phyloP scores from a whole-genome alignment of 495 filamentous ascomycete species.

The Daldinia decipiens region DNA sequence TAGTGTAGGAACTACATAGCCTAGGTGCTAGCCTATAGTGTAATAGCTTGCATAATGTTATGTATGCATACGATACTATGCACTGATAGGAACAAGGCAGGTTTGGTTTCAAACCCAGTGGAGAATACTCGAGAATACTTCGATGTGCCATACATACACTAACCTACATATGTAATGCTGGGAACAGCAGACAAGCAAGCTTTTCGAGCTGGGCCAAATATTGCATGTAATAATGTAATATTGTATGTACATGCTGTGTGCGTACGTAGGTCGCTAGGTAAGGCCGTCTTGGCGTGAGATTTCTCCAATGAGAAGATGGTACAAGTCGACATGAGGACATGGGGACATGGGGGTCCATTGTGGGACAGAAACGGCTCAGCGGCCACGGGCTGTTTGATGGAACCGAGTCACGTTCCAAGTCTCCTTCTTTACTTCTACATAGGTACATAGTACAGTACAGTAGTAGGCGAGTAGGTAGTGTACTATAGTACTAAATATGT shows the following conservation, averaged over 20 bases:
- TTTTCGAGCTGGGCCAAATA: constrained; percentile 18
- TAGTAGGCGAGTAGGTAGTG: neutral
- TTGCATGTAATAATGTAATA: too few species aligned
- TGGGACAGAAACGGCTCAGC: constrained; percentile 14
- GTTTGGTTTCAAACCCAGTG: constrained; percentile 12
- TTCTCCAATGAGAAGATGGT: constrained; percentile 14
- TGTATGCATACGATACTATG: neutral
- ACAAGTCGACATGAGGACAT: constrained; percentile 4
- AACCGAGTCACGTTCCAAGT: constrained; percentile 37
- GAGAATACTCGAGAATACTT: constrained; percentile 6
- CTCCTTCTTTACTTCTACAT: constrained; percentile 7
- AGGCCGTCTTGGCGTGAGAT: constrained; percentile 24
- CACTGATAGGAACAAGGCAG: constrained; percentile 19
- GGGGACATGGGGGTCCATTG: constrained; percentile 4
- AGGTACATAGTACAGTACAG: too few species aligned
- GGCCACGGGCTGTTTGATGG: constrained; percentile 26
- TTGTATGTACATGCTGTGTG: neutral
- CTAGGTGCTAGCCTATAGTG: neutral
- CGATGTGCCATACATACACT: neutral
- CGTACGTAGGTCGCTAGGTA: constrained; percentile 8
- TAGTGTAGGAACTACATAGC: neutral
- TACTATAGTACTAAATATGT: neutral
- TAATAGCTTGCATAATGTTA: neutral
- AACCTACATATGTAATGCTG: neutral
- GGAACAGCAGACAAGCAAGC: neutral